Evolutionary conservation across 2,329 filamentous ascomycete species (phyloP), one percentile per base, ranked within the genome.

Genomic region (Pseudogymnoascus sp.): DNA sequence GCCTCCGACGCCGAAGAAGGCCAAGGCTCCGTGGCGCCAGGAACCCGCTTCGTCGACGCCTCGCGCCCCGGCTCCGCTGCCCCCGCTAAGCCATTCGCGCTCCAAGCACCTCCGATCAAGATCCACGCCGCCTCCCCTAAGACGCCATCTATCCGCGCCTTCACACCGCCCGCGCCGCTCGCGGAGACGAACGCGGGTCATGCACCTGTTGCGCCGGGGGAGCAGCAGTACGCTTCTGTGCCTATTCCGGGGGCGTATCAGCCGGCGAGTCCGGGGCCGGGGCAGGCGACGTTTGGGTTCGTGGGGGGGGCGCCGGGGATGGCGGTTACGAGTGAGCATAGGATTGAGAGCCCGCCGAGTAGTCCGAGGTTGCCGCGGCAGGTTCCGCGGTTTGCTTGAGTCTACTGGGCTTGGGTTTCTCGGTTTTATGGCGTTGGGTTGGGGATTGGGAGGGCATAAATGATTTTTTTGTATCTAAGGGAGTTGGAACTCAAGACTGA

Each of bases 181-280:
- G 66, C 69, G 69, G 63, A 74, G 75, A 11, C 72, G 75, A 61
- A 79, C 82, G 70, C 87, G 69, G 81, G 87, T 61, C 90, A 91
- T 69, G 86, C 87, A 16, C 83, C 83, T 10, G 83, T 86, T 25
- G 89, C 90, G 8, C 87, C 90, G 0, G 90, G 92, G 60, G 93
- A 97, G 81, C 85, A 89, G 70, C 85, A 87, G 60, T 97, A 96
- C 75, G 93, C 88, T 11, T 80, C 88, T 21, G 93, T 97, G 34
- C 91, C 93, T 0, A 96, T 97, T 65, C 93, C 93, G 0, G 90
- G 90, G 5, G 90, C 92, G 0, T 97, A 97, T 73, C 79, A 83
- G 6, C 79, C 80, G 65, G 82, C 79, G 75, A 83, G 79, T 71
- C 81, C 83, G 36, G 79, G 78, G 34, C 77, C 78, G 7, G 74